Conservation (phyloP, 2,329 filamentous ascomycete genomes). For the Dothistroma pini region DNA sequence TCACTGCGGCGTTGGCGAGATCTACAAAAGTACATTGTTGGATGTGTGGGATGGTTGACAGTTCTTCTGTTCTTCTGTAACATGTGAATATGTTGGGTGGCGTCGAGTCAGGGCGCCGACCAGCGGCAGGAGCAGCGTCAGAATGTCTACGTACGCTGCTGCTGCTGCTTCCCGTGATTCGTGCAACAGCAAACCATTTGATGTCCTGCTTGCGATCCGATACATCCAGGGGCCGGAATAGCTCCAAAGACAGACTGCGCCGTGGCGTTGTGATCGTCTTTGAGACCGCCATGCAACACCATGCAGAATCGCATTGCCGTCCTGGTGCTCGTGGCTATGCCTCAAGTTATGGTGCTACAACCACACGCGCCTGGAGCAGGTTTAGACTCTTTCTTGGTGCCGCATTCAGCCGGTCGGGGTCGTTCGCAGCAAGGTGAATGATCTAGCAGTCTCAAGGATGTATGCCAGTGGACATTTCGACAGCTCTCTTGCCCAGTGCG, state of each 20-base stretch:
- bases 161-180: neutral
- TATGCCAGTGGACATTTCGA: neutral
- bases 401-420: neutral
- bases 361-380: neutral
- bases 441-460: neutral
- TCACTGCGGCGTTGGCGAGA: neutral
- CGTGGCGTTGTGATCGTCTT: neutral
- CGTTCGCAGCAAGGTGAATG: neutral
- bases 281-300: neutral
- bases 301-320: neutral
- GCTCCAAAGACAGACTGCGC: neutral
- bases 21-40: neutral
- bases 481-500: neutral
- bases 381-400: neutral
- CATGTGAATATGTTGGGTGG: neutral
- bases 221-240: neutral
- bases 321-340: neutral
- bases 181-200: conserved; percentile 1
- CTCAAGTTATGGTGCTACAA: neutral
- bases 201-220: neutral
- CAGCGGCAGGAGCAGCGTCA: neutral
- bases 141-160: neutral
- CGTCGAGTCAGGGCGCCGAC: neutral
- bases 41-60: too few species aligned
- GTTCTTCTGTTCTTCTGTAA: neutral